These are phyloP conservation scores for Penicillium sp. DNA, from an alignment of 2,329 filamentous ascomycete species.

Conservation along the genomic window DNA sequence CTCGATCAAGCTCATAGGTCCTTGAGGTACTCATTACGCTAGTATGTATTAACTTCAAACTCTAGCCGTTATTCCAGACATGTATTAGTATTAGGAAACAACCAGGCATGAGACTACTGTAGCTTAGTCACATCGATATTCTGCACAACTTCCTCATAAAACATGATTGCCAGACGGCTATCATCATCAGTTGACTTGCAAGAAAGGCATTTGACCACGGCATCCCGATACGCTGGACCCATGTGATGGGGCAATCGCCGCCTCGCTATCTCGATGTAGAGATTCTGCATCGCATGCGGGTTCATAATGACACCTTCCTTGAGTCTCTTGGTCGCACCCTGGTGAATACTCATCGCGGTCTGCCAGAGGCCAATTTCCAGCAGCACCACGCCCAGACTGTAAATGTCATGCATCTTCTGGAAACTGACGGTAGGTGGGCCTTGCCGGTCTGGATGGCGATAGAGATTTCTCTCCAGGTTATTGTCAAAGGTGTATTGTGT, in stretches of 20 bases:
- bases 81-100: neutral
- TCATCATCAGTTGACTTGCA: neutral
- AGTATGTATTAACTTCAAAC: neutral
- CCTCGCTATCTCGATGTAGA: neutral
- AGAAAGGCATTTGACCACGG: neutral
- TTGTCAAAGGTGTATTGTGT: neutral
- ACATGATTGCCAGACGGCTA: neutral
- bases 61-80: neutral
- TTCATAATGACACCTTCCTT: neutral
- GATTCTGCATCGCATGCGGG: neutral
- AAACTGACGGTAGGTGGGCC: neutral
- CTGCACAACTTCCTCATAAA: neutral
- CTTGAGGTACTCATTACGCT: too few species aligned
- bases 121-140: neutral
- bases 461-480: neutral
- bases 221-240: neutral
- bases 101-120: neutral
- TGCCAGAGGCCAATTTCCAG: conserved; percentile 4
- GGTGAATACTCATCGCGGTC: neutral
- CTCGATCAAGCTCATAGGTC: too few species aligned
- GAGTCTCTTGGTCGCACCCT: neutral
- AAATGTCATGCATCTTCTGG: neutral
- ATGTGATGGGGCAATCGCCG: neutral
- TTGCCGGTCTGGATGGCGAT: neutral
- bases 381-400: conserved; percentile 1